These are phyloP conservation scores for Pythium volutum DNA, from an alignment of 352 stramenopile species.

Conservation along the genomic window DNA sequence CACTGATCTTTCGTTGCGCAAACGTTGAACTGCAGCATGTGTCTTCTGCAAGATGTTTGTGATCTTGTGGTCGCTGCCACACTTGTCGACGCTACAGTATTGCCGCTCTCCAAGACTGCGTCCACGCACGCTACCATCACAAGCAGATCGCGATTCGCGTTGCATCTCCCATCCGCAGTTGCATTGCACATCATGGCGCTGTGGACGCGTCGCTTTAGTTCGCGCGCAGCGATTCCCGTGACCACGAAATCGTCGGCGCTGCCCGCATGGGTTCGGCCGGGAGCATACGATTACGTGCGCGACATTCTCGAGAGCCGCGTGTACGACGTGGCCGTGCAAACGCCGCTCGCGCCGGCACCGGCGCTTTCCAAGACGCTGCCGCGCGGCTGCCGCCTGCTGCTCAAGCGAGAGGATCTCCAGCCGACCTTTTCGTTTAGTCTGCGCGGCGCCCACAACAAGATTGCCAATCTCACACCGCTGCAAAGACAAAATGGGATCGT, in stretches of 20 bases:
- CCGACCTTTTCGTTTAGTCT: constrained; percentile 99
- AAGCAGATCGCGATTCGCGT: not conserved
- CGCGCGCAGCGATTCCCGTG: constrained; percentile 1
- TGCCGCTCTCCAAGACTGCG: not conserved
- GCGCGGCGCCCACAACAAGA: constrained; percentile 98
- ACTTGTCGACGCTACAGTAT: not conserved
- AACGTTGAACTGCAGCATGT: not conserved
- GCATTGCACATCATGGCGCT: constrained; percentile 7
- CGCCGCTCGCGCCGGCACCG: constrained; percentile 58
- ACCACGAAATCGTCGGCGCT: constrained; percentile 30
- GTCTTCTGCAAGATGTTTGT: constrained; percentile 11
- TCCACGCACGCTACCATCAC: not conserved
- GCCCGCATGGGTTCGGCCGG: constrained; percentile 60
- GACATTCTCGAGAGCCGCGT: constrained; percentile 80
- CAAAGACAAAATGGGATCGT: constrained; percentile 83
- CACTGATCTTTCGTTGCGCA: constrained; percentile 7
- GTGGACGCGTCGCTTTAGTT: constrained; percentile 35
- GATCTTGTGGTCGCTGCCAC: not conserved
- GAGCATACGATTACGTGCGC: constrained; percentile 71
- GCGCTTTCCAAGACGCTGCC: constrained; percentile 53
- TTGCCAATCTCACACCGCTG: constrained; percentile 88
- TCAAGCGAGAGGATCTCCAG: constrained; percentile 98
- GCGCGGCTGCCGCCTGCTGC: constrained; percentile 60
- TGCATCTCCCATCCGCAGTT: not conserved
- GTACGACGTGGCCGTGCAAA: constrained; percentile 81